Evolutionary conservation across 179 eudicot species (phyloP), one percentile per base, ranked within the genome.

Genomic region (Drosera spatulata): DNA sequence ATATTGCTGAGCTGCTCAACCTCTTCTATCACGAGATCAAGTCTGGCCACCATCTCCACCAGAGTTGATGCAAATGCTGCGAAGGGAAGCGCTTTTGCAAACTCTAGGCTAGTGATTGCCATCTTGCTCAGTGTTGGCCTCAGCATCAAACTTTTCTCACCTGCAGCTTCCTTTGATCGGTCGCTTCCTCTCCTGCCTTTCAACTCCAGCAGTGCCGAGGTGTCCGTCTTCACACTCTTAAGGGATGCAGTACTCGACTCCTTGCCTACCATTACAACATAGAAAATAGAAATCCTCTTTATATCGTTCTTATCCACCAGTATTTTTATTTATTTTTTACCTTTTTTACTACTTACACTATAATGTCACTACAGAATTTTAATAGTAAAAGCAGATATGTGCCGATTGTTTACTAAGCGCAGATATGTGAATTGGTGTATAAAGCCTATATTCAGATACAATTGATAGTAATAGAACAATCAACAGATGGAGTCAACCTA

Each of bases 81-180:
- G 22, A 91, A 88, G 1, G 98, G 98, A 7, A 91, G 82, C n/a
- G 98, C 96, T 72, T 91, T 96, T 1, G 98, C 85, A 53, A 91
- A 91, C 76, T 91, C 96, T 1, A 91, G 78, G 71, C 96, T 85
- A 5, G 84, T 85, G 44, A 80, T 76, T 0, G 86, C 77, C 10
- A 85, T 71, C 80, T 82, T 88, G 58, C 98, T 91, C 56, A 77
- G 41, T 1, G 91, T 76, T 2, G 96, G 87, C 68, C 87, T 75
- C 41, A 91, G 66, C 68, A 63, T 65, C 64, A 22, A 22, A 0
- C 64, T 75, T 60, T 41, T 45, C 10, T 69, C 68, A 22, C 67
- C 69, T 56, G 47, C 63, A 12, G 45, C 61, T 49, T n/a, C 58
- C 38, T 61, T 59, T 7, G 39, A 41, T 6, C 6, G 48, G 41